Evolutionary conservation across 805 yeast species (phyloP).

Genomic region (Peterozyma xylosa): DNA sequence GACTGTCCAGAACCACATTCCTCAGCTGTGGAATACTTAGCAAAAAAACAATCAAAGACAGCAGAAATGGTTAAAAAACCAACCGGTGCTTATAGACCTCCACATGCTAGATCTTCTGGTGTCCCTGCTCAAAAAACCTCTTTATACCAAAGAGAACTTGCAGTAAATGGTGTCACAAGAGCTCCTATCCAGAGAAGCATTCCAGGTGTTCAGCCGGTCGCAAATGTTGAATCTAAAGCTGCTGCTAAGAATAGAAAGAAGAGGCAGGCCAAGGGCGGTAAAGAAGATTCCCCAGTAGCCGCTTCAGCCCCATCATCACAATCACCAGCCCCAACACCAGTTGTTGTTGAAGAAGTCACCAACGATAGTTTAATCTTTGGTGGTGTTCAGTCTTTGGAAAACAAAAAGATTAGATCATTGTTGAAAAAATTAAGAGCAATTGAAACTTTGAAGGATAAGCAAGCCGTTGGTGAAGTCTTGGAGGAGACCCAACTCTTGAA

Average conservation of each 20-base stretch:
- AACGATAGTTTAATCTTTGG: slow-evolving; percentile 41
- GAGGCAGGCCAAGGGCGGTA: slow-evolving; percentile 52
- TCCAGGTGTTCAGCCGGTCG: slow-evolving; percentile 48
- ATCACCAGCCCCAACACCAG: slow-evolving; percentile 7
- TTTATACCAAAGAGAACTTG: slow-evolving; percentile 49
- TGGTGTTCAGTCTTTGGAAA: slow-evolving; percentile 69
- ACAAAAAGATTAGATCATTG: slow-evolving; percentile 84
- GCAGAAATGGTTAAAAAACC: slow-evolving; percentile 12
- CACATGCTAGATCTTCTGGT: slow-evolving; percentile 68
- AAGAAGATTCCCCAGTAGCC: slow-evolving; percentile 12
- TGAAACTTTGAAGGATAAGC: slow-evolving; percentile 79
- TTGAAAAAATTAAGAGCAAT: slow-evolving; percentile 95
- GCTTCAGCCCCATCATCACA: slow-evolving; percentile 9
- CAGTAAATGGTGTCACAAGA: slow-evolving; percentile 12
- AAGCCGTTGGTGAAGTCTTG: slow-evolving; percentile 72
- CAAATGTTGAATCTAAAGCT: slow-evolving; percentile 44
- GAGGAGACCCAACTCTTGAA: slow-evolving; percentile 92
- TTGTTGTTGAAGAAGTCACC: slow-evolving; percentile 10
- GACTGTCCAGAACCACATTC: slow-evolving; percentile 63
- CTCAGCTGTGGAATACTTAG: slow-evolving; percentile 55
- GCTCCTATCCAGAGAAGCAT: slow-evolving; percentile 28
- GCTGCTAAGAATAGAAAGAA: slow-evolving; percentile 73
- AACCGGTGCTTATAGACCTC: slow-evolving; percentile 90
- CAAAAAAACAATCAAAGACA: slow-evolving; percentile 28
- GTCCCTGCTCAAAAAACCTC: slow-evolving; percentile 23